Conservation (phyloP, 345 rosid species). For the Arabidopsis arenosa region DNA sequence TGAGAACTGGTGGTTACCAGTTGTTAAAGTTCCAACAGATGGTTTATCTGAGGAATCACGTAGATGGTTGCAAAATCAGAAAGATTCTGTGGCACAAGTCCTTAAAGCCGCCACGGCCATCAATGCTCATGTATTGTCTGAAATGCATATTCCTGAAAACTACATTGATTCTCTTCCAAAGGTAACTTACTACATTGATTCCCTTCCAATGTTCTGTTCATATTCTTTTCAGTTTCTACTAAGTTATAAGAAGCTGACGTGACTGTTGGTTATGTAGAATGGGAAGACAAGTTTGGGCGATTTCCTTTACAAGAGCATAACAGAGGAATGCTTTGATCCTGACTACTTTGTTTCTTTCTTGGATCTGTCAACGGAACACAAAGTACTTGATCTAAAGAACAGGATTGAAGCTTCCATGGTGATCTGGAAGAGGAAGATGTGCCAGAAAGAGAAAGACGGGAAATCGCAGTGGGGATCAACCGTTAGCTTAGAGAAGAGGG, state of each 20-base stretch:
- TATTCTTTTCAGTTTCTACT: neutral
- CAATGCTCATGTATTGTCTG: conserved; percentile 81
- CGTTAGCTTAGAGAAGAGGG: conserved; percentile 92
- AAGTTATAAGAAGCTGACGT: neutral
- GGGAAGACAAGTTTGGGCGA: conserved; percentile 92
- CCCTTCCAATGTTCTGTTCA: conserved; percentile 70
- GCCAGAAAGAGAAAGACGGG: conserved; percentile 73
- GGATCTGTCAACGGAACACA: conserved; percentile 84
- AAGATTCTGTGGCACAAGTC: conserved; percentile 86
- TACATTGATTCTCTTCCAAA: conserved; percentile 91
- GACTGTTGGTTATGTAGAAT: conserved; percentile 51
- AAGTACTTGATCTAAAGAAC: conserved; percentile 84
- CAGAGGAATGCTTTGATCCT: conserved; percentile 79
- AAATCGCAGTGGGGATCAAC: conserved; percentile 87
- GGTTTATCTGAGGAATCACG: conserved; percentile 70
- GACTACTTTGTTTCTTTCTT: conserved; percentile 69
- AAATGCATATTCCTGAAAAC: conserved; percentile 86
- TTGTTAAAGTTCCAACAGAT: conserved; percentile 67
- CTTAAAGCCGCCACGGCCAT: conserved; percentile 91
- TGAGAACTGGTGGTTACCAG: conserved; percentile 93
- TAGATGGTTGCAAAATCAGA: conserved; percentile 71
- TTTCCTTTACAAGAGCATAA: conserved; percentile 79
- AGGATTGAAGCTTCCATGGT: conserved; percentile 93
- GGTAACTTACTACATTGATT: conserved; percentile 79
- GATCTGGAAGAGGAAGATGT: conserved; percentile 92